A percentile compares a stretch with the other conserved stretches of the same genome.
phyloP scores from a whole-genome alignment of 139 green algal genomes.

The Microglena sp. region DNA sequence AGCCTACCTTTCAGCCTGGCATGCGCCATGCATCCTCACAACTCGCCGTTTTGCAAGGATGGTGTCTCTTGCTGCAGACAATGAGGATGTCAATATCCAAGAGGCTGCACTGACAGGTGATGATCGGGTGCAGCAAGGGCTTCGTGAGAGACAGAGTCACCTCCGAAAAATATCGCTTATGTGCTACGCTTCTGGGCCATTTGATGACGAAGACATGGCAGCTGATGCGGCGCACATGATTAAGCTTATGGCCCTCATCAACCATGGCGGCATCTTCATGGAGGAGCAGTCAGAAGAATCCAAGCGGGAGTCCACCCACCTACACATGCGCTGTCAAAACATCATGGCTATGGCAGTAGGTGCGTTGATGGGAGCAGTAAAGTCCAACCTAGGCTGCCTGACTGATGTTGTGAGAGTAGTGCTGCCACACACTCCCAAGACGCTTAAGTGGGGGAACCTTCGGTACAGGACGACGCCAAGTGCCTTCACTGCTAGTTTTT shows the following conservation, averaged over 20 bases:
- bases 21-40: not conserved
- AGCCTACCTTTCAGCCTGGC: slow-evolving; percentile 28
- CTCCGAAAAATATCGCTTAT: slow-evolving; percentile 6
- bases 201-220: not conserved
- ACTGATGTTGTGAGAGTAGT: slow-evolving; percentile 1
- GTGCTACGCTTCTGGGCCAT: not conserved
- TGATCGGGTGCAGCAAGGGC: not conserved
- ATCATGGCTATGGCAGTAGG: slow-evolving; percentile 5
- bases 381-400: not conserved
- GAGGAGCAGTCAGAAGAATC: not conserved
- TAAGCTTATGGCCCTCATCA: slow-evolving; percentile 18
- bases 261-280: slow-evolving; percentile 25
- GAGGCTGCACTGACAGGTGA: no score
- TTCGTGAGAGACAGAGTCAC: not conserved
- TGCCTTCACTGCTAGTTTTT: no score
- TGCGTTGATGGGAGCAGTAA: not conserved
- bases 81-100: slow-evolving; percentile 9
- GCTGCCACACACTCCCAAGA: not conserved
- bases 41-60: slow-evolving; percentile 33
- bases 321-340: slow-evolving; percentile 17
- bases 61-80: slow-evolving; percentile 19
- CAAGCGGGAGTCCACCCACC: not conserved
- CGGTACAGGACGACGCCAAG: no score
- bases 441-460: not conserved
- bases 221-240: slow-evolving; percentile 9